Evolutionary conservation across 1,139 yeast genomes (phyloP).

Genomic region (Candida labiduridarum): DNA sequence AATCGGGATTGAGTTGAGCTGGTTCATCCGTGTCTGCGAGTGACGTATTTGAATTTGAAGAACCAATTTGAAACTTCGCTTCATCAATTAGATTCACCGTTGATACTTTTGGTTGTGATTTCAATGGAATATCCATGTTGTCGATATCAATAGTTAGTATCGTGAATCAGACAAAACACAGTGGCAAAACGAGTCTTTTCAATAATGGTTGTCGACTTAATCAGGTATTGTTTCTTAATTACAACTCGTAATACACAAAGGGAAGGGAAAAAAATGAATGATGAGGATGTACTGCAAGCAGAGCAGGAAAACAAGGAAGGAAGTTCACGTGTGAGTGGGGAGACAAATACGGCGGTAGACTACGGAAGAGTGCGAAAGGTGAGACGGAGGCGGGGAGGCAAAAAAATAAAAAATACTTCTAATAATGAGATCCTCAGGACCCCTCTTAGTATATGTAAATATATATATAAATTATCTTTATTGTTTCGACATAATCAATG

Average conservation of each 20-base stretch:
- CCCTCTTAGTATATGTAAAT: no score
- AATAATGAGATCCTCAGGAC: no score
- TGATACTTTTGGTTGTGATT: conserved; percentile 46
- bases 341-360: no score
- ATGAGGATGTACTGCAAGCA: neutral
- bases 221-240: no score
- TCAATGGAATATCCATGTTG: conserved; percentile 46
- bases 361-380: no score
- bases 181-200: neutral
- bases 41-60: neutral
- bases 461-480: conserved; percentile 8
- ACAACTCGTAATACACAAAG: neutral
- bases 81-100: conserved; percentile 36
- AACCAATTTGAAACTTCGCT: conserved; percentile 22
- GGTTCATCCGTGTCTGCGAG: conserved; percentile 4
- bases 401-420: no score
- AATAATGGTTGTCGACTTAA: no score
- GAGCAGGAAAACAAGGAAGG: no score
- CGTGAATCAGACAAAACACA: neutral
- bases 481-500: conserved; percentile 48
- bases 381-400: no score
- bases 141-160: neutral
- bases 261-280: neutral
- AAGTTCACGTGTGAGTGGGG: no score
- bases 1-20: neutral